A percentile compares a stretch with the other conserved stretches of the same genome.
phyloP scores from a whole-genome alignment of 2,329 filamentous ascomycete species.

The Aspergillus sp. region DNA sequence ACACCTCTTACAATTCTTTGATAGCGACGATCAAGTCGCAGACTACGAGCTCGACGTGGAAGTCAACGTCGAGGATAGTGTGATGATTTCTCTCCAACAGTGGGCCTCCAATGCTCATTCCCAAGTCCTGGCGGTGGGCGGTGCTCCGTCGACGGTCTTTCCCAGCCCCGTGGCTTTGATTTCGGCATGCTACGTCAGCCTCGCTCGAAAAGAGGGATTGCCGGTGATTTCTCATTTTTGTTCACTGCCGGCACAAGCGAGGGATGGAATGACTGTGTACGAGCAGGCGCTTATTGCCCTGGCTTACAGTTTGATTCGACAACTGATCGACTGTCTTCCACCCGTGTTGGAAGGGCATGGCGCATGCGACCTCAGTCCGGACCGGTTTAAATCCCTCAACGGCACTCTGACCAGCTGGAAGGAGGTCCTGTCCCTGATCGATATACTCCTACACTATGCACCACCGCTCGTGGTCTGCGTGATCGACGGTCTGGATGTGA shows the following conservation, averaged over 20 bases:
- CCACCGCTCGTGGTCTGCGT: constrained; percentile 37
- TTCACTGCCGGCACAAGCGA: constrained; percentile 21
- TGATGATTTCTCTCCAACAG: constrained; percentile 30
- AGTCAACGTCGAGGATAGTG: constrained; percentile 25
- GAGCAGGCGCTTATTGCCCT: constrained; percentile 36
- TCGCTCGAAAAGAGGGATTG: constrained; percentile 29
- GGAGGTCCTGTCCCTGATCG: constrained; percentile 35
- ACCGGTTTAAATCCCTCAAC: constrained; percentile 34
- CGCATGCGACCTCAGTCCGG: constrained; percentile 32
- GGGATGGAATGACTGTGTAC: constrained; percentile 22
- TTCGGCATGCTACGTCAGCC: constrained; percentile 33
- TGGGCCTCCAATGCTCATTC: constrained; percentile 35
- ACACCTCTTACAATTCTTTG: constrained; percentile 36
- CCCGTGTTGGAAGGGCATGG: constrained; percentile 36
- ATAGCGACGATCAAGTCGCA: constrained; percentile 34
- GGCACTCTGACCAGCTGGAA: constrained; percentile 36
- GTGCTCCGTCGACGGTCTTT: constrained; percentile 23
- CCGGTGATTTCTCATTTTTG: constrained; percentile 40
- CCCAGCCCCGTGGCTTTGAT: constrained; percentile 31
- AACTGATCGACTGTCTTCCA: constrained; percentile 36
- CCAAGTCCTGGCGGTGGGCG: constrained; percentile 32
- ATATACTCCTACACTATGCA: constrained; percentile 33
- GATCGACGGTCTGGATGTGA: constrained; percentile 35
- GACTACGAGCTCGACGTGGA: constrained; percentile 28
- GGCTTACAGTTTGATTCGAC: constrained; percentile 39